Base-by-base conservation (phyloP, 495 filamentous ascomycete genomes). In the Penicillium malachiteum region DNA sequence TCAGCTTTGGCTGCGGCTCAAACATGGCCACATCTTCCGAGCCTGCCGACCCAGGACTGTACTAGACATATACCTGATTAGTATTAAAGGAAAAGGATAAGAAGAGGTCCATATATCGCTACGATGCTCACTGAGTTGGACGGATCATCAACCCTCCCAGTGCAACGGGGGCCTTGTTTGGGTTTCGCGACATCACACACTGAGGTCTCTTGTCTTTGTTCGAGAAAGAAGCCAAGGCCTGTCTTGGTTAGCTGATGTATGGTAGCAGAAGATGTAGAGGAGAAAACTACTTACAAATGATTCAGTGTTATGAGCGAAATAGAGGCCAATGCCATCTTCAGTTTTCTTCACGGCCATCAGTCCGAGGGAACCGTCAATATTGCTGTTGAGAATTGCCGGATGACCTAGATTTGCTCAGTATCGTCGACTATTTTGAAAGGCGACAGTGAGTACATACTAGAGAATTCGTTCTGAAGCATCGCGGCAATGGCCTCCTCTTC, bases 271-370 rank as follows among this genome's bases (percentile, higher is more conserved):
- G n/a, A n/a, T n/a, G n/a, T n/a, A n/a, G n/a, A n/a, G n/a, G n/a
- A 21, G 8, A 12, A 21, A 39, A 12, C 43, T 21, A 70, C 79
- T 72, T 62, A 84, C 78, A 64, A 97, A 96, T 0, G 90, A 94
- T 60, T 96, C 91, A 3, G 91, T 96, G 65, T 95, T 97, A 71
- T 97, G 92, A 1, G 85, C 91, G 67, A 92, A 97, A 68, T 90
- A 91, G 14, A 97, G 75, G 57, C 81, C 88, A 32, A 87, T 79
- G 2, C 89, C 90, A 26, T 81, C 74, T 3, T 72, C 68, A 1
- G 83, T 85, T 70, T 89, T 91, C 73, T 96, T 96, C 48, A 93
- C 87, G 7, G 83, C 81, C 77, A 97, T 81, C 47, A 95, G 80
- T 14, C 92, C 92, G 61, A 97, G 89, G 14, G 90, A 90, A 5